Percentiles rank a stretch among this genome's conserved stretches.
These are phyloP conservation scores for Populus tomentosa DNA, from an alignment of 441 rosid genomes.

Conservation along the genomic window DNA sequence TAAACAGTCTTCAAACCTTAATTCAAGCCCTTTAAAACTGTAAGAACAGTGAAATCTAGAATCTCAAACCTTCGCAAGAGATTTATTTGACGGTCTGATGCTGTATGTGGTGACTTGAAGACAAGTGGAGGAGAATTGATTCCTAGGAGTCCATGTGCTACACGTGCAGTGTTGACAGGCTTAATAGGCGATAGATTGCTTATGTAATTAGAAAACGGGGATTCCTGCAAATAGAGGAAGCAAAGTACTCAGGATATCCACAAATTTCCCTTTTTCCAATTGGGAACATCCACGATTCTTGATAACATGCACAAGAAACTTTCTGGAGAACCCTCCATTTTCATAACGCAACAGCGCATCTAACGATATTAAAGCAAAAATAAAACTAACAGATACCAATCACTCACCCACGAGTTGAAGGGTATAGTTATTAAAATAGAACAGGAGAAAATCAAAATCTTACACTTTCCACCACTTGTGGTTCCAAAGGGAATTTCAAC, in stretches of 20 bases:
- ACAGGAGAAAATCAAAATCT: background rate
- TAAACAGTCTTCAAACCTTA: conserved; percentile 6
- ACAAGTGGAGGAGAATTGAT: conserved; percentile 50
- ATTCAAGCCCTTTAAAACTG: background rate
- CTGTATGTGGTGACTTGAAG: conserved; percentile 40
- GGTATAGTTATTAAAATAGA: background rate
- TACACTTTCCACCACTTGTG: background rate
- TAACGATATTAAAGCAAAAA: background rate
- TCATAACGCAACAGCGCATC: background rate
- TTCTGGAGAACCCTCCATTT: too few relatives aligned
- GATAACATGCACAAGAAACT: too few relatives aligned
- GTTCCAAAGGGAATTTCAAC: background rate
- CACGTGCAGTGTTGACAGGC: conserved; percentile 29
- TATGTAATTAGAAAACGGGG: conserved; percentile 41
- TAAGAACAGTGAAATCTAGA: background rate
- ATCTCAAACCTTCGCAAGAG: conserved; percentile 34
- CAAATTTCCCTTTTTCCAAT: background rate
- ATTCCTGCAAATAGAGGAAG: conserved; percentile 34
- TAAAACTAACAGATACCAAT: background rate
- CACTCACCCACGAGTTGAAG: background rate
- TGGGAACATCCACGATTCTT: too few relatives aligned
- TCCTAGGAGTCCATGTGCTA: conserved; percentile 32
- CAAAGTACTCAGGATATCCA: background rate
- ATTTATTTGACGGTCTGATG: conserved; percentile 23
- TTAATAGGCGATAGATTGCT: conserved; percentile 50